phyloP scores from a whole-genome alignment of 2,329 filamentous ascomycete species.

The Pochonia chlamydosporia region DNA sequence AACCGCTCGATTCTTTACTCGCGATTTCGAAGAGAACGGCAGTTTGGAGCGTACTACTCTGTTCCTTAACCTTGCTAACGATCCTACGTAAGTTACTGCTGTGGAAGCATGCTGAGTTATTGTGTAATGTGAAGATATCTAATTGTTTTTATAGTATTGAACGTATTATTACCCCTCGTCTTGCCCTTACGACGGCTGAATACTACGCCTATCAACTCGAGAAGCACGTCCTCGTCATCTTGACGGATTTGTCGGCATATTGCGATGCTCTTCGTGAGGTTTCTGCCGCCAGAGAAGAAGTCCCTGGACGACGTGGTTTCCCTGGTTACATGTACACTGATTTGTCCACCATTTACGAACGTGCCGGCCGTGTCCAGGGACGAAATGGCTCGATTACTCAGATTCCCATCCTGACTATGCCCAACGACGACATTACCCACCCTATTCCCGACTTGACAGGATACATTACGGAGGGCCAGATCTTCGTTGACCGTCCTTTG shows the following conservation, averaged over 20 bases:
- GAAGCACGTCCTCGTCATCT: slow-evolving; percentile 98
- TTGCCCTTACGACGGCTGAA: slow-evolving; percentile 95
- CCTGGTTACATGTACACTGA: slow-evolving; percentile 99
- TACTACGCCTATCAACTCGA: slow-evolving; percentile 99
- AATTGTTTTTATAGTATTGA: slow-evolving; percentile 65
- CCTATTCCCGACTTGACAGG: slow-evolving; percentile 98
- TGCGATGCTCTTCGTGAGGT: slow-evolving; percentile 99
- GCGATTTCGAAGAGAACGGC: slow-evolving; percentile 98
- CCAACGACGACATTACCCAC: slow-evolving; percentile 99
- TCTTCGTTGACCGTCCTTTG: slow-evolving; percentile 90
- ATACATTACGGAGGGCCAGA: slow-evolving; percentile 98
- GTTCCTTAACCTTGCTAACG: slow-evolving; percentile 98
- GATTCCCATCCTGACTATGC: slow-evolving; percentile 98
- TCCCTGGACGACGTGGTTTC: slow-evolving; percentile 97
- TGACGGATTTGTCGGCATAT: slow-evolving; percentile 96
- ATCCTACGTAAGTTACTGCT: slow-evolving; percentile 73
- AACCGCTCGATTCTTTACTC: slow-evolving; percentile 95
- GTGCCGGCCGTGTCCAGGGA: slow-evolving; percentile 93
- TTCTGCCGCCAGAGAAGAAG: slow-evolving; percentile 95
- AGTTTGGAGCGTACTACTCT: slow-evolving; percentile 95
- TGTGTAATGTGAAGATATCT: not conserved
- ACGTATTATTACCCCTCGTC: slow-evolving; percentile 98
- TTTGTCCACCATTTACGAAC: slow-evolving; percentile 99
- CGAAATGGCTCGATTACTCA: slow-evolving; percentile 98
- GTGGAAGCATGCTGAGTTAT: not conserved